Evolutionary conservation across 768 basidiomycete species (phyloP).

Genomic region (Artomyces pyxidatus): DNA sequence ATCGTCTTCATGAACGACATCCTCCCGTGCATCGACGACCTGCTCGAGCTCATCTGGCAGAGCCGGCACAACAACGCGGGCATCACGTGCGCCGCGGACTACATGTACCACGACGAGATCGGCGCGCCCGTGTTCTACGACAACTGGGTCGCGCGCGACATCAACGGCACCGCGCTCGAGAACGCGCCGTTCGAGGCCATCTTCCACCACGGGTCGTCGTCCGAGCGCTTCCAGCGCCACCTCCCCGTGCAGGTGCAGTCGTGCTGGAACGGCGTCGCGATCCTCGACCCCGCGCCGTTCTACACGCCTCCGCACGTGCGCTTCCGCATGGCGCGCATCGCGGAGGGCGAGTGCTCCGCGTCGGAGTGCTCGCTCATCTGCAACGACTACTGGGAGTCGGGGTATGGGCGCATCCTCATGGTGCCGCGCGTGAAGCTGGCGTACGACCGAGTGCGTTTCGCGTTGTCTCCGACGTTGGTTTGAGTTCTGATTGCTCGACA

Average conservation of each 20-base stretch:
- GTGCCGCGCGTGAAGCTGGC: constrained; percentile 94
- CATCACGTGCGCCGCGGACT: constrained; percentile 96
- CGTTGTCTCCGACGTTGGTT: background rate
- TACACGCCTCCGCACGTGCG: constrained; percentile 85
- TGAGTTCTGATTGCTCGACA: constrained; percentile 23
- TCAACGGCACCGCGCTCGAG: constrained; percentile 97
- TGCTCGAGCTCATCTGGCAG: constrained; percentile 98
- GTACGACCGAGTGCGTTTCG: constrained; percentile 67
- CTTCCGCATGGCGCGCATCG: constrained; percentile 92
- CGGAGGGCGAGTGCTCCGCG: constrained; percentile 88
- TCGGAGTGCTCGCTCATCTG: constrained; percentile 95
- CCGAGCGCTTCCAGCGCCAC: constrained; percentile 81
- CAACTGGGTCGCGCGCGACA: constrained; percentile 97
- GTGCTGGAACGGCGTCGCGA: constrained; percentile 97
- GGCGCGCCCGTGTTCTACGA: constrained; percentile 93
- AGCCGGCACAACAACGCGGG: constrained; percentile 89
- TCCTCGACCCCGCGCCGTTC: constrained; percentile 93
- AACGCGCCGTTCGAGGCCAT: constrained; percentile 95
- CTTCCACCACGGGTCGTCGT: constrained; percentile 77
- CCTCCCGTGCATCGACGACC: constrained; percentile 93
- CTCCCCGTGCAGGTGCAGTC: constrained; percentile 94
- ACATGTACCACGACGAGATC: constrained; percentile 98
- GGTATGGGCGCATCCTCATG: constrained; percentile 97
- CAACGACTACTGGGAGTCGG: constrained; percentile 97
- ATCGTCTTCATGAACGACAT: constrained; percentile 99